Conservation (phyloP, 2,329 filamentous ascomycete genomes). For the Fusarium brachygibbosum region DNA sequence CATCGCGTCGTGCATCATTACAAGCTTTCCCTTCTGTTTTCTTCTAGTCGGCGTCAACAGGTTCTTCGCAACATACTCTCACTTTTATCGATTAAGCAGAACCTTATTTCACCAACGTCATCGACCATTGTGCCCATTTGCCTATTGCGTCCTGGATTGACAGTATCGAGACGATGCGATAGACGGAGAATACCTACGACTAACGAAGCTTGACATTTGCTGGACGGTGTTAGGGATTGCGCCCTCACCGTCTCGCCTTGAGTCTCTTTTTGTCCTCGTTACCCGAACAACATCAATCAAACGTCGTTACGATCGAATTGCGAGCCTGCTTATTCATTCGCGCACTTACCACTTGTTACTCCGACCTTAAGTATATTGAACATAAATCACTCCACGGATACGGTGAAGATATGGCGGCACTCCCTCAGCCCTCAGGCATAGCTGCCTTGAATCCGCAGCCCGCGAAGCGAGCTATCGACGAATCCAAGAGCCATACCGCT, state of each 20-base stretch:
- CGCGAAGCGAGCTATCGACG: constrained; percentile 53
- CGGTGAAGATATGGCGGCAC: constrained; percentile 53
- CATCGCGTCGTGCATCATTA: constrained; percentile 39
- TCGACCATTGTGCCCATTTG: constrained; percentile 33
- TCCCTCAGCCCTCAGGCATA: constrained; percentile 48
- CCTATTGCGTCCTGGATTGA: constrained; percentile 31
- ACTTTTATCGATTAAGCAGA: constrained; percentile 21
- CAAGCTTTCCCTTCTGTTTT: constrained; percentile 27
- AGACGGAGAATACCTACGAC: constrained; percentile 31
- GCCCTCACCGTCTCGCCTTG: constrained; percentile 42
- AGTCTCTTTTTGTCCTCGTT: constrained; percentile 23
- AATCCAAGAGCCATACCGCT: constrained; percentile 50
- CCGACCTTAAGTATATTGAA: constrained; percentile 13
- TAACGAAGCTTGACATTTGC: constrained; percentile 44
- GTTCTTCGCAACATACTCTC: constrained; percentile 21
- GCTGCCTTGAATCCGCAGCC: constrained; percentile 51
- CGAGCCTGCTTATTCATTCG: constrained; percentile 17
- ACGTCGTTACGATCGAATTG: constrained; percentile 12
- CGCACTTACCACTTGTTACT: constrained; percentile 15
- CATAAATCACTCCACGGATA: constrained; percentile 22
- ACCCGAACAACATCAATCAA: constrained; percentile 12
- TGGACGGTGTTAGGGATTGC: constrained; percentile 45
- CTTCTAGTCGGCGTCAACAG: constrained; percentile 6
- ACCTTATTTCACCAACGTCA: constrained; percentile 26
- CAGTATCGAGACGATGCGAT: constrained; percentile 50